A percentile compares a stretch with the other conserved stretches of the same genome.
Conservation (phyloP, 208 protist genomes). For the Vickermania ingenoplastis region DNA sequence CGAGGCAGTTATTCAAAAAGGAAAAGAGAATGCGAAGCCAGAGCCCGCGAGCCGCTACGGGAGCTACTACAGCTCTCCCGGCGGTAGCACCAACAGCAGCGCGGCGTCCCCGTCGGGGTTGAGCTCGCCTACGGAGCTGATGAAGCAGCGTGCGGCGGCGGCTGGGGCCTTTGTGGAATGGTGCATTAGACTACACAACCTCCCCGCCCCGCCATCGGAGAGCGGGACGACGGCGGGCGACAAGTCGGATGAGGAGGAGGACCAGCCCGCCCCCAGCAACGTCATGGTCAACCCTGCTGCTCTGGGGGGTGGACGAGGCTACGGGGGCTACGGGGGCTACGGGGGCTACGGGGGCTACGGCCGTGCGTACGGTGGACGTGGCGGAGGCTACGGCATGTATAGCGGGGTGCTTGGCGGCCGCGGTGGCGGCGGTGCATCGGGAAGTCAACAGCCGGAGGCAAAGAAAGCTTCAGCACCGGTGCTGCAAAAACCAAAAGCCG, state of each 20-base stretch:
- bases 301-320: neutral
- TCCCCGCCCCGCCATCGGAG: neutral
- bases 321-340: neutral
- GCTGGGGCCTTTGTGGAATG: neutral
- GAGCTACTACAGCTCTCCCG: neutral
- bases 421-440: neutral
- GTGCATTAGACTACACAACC: neutral
- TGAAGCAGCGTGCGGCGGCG: neutral
- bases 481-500: neutral
- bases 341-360: neutral
- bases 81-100: neutral
- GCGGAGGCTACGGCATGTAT: neutral
- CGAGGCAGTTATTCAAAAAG: neutral
- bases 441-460: neutral
- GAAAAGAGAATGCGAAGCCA: neutral
- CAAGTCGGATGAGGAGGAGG: neutral
- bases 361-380: neutral
- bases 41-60: neutral
- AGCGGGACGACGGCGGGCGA: neutral
- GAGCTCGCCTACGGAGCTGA: neutral
- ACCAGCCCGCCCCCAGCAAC: neutral
- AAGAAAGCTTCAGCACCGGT: too few relatives aligned
- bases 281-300: neutral
- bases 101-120: neutral
- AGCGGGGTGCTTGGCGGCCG: neutral